Evolutionary conservation across 805 yeast species (phyloP).

Genomic region (Brettanomyces naardenensis): DNA sequence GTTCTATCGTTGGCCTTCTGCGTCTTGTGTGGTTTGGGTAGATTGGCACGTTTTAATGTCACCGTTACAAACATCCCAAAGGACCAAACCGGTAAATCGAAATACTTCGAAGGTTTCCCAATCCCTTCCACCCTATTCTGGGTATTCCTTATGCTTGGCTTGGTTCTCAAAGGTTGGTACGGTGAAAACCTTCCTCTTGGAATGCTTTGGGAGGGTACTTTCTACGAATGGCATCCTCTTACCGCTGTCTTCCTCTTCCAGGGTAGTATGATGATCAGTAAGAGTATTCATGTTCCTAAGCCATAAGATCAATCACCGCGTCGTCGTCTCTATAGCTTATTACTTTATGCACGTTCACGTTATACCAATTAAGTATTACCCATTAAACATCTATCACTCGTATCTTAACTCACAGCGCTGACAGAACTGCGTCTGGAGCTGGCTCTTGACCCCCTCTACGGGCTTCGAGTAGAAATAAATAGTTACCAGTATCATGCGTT

Average conservation of each 20-base stretch:
- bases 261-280: conserved; percentile 89
- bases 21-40: conserved; percentile 87
- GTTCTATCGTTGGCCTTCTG: conserved; percentile 69
- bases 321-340: too few relatives aligned
- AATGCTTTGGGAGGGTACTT: conserved; percentile 40
- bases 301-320: too few relatives aligned
- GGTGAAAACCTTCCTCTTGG: conserved; percentile 59
- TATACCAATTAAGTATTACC: too few relatives aligned
- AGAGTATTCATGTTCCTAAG: conserved; percentile 86
- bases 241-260: conserved; percentile 58
- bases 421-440: too few relatives aligned
- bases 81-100: conserved; percentile 77
- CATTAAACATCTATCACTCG: too few relatives aligned
- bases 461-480: too few relatives aligned
- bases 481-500: too few relatives aligned
- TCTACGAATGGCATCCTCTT: conserved; percentile 70
- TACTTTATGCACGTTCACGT: not conserved
- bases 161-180: conserved; percentile 40
- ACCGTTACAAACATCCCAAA: conserved; percentile 91
- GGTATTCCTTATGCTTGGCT: conserved; percentile 64
- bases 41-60: conserved; percentile 93
- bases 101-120: conserved; percentile 94
- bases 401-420: too few relatives aligned
- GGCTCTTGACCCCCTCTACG: too few relatives aligned
- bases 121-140: conserved; percentile 81